Evolutionary conservation across 306 rosid genomes (phyloP).

Genomic region (Albizia julibrissin): DNA sequence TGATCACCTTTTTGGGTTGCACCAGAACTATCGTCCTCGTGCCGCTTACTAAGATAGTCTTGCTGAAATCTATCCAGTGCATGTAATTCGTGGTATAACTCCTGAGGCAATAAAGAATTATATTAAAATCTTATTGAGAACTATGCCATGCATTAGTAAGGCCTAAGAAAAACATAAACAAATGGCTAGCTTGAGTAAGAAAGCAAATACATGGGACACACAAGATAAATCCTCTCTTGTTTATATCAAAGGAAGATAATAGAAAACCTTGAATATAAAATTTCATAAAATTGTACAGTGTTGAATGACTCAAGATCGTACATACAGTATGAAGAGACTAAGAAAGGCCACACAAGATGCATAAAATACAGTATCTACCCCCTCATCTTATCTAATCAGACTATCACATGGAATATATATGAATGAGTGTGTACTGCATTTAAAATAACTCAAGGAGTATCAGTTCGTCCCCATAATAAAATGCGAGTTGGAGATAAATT

Average conservation of each 20-base stretch:
- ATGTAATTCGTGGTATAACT: constrained; percentile 80
- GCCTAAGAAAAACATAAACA: background rate
- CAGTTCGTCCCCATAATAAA: constrained; percentile 13
- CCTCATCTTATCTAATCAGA: constrained; percentile 14
- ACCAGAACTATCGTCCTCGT: constrained; percentile 57
- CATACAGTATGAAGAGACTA: background rate
- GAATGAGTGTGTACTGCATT: background rate
- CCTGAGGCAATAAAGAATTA: constrained; percentile 49
- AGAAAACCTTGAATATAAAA: background rate
- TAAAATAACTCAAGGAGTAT: background rate
- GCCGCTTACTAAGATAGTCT: constrained; percentile 63
- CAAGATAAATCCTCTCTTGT: background rate
- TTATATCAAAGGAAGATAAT: background rate
- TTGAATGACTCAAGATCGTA: background rate
- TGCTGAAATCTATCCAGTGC: constrained; percentile 75
- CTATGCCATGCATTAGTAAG: background rate
- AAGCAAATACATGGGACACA: background rate
- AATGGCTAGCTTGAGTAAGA: background rate
- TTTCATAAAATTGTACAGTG: background rate
- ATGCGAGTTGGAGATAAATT: constrained; percentile 2
- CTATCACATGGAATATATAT: background rate
- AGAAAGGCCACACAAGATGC: background rate
- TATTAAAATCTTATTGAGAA: constrained; percentile 24
- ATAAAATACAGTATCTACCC: background rate
- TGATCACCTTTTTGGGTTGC: constrained; percentile 53